These are phyloP conservation scores for Thuidium tamariscinum DNA, from an alignment of 225 moss, liverwort and hornwort species.

Conservation along the genomic window DNA sequence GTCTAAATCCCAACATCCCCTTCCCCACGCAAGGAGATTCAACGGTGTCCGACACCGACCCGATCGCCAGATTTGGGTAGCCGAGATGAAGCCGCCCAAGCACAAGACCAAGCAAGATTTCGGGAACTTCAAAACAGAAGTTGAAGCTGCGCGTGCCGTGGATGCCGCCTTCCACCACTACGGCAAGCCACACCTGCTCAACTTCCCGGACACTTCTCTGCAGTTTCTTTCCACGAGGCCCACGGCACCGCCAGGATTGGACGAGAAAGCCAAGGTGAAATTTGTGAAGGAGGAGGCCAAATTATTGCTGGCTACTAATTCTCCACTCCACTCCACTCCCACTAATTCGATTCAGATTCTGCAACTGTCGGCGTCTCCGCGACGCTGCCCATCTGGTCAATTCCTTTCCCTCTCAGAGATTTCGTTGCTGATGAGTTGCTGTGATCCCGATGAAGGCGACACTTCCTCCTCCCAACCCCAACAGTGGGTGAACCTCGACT, in stretches of 20 bases:
- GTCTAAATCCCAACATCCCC: too few species aligned
- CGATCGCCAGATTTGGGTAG: too few species aligned
- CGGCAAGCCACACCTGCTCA: neutral
- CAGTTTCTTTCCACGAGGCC: neutral
- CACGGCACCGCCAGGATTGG: neutral
- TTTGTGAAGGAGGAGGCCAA: neutral
- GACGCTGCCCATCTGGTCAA: neutral
- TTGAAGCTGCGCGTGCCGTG: too few species aligned
- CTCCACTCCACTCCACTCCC: neutral
- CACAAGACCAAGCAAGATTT: too few species aligned
- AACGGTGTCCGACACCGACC: too few species aligned
- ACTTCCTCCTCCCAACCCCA: neutral
- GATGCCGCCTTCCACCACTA: too few species aligned
- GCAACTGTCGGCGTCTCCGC: fast-evolving
- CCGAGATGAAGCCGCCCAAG: too few species aligned
- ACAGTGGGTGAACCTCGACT: fast-evolving
- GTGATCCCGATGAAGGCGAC: too few species aligned
- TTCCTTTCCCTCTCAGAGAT: too few species aligned
- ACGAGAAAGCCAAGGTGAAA: neutral
- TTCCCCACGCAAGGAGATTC: too few species aligned
- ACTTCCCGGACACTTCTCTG: too few species aligned
- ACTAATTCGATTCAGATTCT: neutral
- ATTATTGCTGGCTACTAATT: neutral
- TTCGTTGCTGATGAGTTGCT: neutral
- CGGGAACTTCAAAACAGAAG: neutral